A percentile compares a stretch with the other conserved stretches of the same genome.
phyloP scores from a whole-genome alignment of 345 rosid species.

The Hypericum androsaemum region DNA sequence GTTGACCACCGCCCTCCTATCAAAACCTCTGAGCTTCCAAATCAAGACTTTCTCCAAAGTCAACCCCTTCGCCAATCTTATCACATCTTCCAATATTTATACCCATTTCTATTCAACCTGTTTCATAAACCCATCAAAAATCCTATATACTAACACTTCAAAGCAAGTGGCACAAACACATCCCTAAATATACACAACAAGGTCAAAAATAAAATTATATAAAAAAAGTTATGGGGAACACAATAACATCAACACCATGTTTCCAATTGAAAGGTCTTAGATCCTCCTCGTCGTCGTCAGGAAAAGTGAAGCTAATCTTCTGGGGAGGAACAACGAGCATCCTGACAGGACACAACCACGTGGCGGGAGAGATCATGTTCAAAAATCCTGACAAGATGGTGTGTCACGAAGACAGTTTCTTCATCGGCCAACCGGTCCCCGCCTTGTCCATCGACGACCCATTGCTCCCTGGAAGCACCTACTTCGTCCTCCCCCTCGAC shows the following conservation, averaged over 20 bases:
- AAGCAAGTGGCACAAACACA: no score
- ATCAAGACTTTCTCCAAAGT: no score
- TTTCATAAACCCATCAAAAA: no score
- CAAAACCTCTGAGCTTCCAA: no score
- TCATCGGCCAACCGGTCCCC: conserved; percentile 70
- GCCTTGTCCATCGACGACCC: conserved; percentile 55
- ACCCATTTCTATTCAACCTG: no score
- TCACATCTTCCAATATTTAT: no score
- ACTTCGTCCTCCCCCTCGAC: conserved; percentile 73
- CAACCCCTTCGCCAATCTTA: no score
- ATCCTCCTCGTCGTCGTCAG: neutral
- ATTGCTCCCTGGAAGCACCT: conserved; percentile 60
- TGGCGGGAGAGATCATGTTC: conserved; percentile 93
- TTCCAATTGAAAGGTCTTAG: conserved; percentile 6
- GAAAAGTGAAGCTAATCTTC: conserved; percentile 40
- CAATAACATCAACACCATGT: conserved; percentile 25
- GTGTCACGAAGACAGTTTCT: conserved; percentile 83
- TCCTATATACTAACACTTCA: no score
- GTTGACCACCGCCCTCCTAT: no score
- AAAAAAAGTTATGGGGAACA: conserved; percentile 31
- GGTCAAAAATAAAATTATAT: no score
- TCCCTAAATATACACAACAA: no score
- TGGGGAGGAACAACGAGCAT: conserved; percentile 48
- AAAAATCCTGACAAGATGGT: conserved; percentile 71
- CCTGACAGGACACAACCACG: conserved; percentile 35